These are phyloP conservation scores for Holtermannia corniformis DNA, from an alignment of 768 basidiomycete genomes.

Conservation along the genomic window DNA sequence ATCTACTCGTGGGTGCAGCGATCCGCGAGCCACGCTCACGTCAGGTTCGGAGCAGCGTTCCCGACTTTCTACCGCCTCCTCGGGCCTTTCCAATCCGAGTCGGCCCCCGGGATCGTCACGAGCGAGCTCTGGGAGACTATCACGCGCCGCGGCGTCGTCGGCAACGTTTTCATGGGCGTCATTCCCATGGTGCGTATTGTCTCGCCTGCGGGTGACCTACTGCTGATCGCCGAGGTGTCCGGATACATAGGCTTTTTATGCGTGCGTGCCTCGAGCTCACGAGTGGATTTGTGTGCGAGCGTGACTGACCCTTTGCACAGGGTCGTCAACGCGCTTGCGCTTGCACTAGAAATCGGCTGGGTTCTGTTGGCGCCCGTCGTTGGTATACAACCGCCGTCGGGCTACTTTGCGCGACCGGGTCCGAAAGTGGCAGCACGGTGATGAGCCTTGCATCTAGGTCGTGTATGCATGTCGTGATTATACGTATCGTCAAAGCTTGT, in stretches of 20 bases:
- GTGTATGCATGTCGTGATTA: no score
- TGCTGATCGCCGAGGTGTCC: no score
- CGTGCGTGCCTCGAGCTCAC: not conserved
- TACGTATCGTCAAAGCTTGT: not conserved
- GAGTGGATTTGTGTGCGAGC: not conserved
- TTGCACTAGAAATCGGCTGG: not conserved
- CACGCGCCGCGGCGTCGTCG: slow-evolving; percentile 49
- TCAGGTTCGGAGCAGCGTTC: slow-evolving; percentile 54
- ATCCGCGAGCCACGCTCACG: not conserved
- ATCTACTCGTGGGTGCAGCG: slow-evolving; percentile 49
- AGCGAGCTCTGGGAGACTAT: slow-evolving; percentile 58
- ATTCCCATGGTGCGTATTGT: slow-evolving; percentile 42
- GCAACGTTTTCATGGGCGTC: slow-evolving; percentile 54
- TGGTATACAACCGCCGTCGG: not conserved
- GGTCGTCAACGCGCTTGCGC: not conserved
- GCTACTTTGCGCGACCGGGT: not conserved
- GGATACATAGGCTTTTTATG: not conserved
- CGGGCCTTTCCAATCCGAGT: slow-evolving; percentile 47
- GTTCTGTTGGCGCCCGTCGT: not conserved
- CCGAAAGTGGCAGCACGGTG: no score
- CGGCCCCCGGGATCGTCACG: slow-evolving; percentile 46
- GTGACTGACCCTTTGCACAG: no score
- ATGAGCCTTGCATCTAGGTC: no score
- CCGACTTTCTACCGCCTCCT: slow-evolving; percentile 53
- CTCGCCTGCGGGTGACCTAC: not conserved